Evolutionary conservation across 108 stramenopile genomes (phyloP).

Genomic region (Phaeodactylum tricornutum): DNA sequence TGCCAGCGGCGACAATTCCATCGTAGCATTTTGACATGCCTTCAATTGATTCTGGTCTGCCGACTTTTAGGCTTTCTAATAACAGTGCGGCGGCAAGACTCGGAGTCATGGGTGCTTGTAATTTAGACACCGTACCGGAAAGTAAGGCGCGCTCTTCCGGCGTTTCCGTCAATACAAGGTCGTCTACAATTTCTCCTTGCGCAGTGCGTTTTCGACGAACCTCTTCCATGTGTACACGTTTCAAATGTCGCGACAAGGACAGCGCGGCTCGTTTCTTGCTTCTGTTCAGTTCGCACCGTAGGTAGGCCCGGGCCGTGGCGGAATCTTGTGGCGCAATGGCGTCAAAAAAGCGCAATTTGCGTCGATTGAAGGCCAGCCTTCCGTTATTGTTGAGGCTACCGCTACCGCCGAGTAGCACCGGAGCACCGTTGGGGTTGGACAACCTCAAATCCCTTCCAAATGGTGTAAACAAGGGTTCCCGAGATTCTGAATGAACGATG

Average conservation of each 20-base stretch:
- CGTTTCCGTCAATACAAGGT: slow-evolving; percentile 8
- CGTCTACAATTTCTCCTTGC: slow-evolving; percentile 15
- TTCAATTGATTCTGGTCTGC: slow-evolving; percentile 62
- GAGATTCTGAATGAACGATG: slow-evolving; percentile 6
- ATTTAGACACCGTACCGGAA: slow-evolving; percentile 21
- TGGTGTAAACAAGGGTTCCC: slow-evolving; percentile 42
- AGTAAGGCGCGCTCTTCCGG: slow-evolving; percentile 16
- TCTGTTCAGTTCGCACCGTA: slow-evolving; percentile 23
- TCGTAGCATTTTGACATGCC: slow-evolving; percentile 86
- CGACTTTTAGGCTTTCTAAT: slow-evolving; percentile 57
- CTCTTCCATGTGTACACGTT: slow-evolving; percentile 28
- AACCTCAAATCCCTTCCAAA: slow-evolving; percentile 19
- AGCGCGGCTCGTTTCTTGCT: slow-evolving; percentile 33
- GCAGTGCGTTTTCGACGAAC: slow-evolving; percentile 9
- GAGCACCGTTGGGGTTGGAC: slow-evolving; percentile 12
- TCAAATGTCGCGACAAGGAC: slow-evolving; percentile 31
- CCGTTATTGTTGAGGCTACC: slow-evolving; percentile 9
- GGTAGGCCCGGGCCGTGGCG: slow-evolving; percentile 37
- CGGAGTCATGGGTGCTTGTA: slow-evolving; percentile 48
- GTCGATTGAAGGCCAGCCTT: slow-evolving; percentile 70
- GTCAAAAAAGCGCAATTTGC: slow-evolving; percentile 74
- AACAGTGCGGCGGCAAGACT: slow-evolving; percentile 50
- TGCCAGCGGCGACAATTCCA: slow-evolving; percentile 75
- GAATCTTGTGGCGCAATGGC: slow-evolving; percentile 47
- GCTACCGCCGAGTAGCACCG: slow-evolving; percentile 8